phyloP scores from a whole-genome alignment of 257 asterid species.

The Paraleonurus japonicus region DNA sequence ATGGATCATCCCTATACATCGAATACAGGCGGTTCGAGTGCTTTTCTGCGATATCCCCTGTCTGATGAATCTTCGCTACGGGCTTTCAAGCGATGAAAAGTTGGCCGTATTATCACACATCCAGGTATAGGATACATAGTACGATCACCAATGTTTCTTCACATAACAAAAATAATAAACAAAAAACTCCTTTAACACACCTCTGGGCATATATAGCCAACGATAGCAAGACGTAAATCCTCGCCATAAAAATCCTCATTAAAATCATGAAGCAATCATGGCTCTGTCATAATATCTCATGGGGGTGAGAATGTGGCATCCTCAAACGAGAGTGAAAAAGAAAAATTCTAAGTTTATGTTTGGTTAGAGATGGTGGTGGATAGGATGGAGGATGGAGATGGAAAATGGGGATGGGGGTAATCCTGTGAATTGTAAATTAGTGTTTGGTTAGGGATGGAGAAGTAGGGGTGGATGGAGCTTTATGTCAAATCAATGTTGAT shows the following conservation, averaged over 20 bases:
- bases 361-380: no score
- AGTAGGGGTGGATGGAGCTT: no score
- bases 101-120: slow-evolving; percentile 40
- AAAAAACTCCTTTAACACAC: slow-evolving; percentile 33
- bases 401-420: no score
- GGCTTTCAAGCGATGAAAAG: slow-evolving; percentile 69
- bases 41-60: slow-evolving; percentile 57
- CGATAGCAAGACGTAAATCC: slow-evolving; percentile 71
- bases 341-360: no score
- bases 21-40: slow-evolving; percentile 68
- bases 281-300: slow-evolving; percentile 47
- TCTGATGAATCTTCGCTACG: slow-evolving; percentile 79
- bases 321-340: neutral
- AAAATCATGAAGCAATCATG: slow-evolving; percentile 95
- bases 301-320: neutral
- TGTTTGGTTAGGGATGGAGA: no score
- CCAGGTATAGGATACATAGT: neutral
- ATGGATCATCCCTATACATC: slow-evolving; percentile 60
- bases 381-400: no score
- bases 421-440: no score
- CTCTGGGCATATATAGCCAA: slow-evolving; percentile 91
- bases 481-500: no score
- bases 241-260: slow-evolving; percentile 79
- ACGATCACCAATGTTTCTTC: neutral
- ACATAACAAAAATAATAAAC: neutral